phyloP scores from a whole-genome alignment of 2,329 filamentous ascomycete genomes.

The Xylariaceae sp. region DNA sequence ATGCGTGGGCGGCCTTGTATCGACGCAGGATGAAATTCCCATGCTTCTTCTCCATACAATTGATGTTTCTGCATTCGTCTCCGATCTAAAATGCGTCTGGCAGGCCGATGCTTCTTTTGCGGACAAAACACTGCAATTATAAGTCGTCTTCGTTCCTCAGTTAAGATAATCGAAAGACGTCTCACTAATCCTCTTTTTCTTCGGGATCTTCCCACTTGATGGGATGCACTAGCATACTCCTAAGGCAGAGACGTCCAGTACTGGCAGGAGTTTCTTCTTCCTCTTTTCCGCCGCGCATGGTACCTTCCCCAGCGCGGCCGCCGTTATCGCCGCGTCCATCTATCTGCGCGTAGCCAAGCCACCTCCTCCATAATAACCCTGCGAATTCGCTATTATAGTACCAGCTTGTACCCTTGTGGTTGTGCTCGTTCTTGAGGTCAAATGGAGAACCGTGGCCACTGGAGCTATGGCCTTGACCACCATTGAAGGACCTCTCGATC shows the following conservation, averaged over 20 bases:
- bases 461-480: constrained; percentile 63
- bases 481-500: constrained; percentile 76
- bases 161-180: not conserved
- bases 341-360: constrained; percentile 62
- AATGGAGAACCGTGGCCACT: constrained; percentile 66
- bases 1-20: too few relatives aligned
- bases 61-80: too few relatives aligned
- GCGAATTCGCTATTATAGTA: constrained; percentile 82
- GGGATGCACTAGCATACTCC: constrained; percentile 78
- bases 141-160: too few relatives aligned
- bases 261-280: constrained; percentile 45
- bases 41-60: too few relatives aligned
- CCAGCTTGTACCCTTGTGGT: constrained; percentile 79
- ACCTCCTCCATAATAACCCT: constrained; percentile 73
- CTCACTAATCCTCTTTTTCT: constrained; percentile 31
- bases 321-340: constrained; percentile 49
- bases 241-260: constrained; percentile 71
- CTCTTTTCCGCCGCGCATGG: constrained; percentile 48
- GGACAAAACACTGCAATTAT: too few relatives aligned
- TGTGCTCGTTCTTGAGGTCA: constrained; percentile 70
- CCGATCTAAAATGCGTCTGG: too few relatives aligned
- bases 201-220: constrained; percentile 64
- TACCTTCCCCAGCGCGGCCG: constrained; percentile 48
- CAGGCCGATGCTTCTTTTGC: too few relatives aligned
- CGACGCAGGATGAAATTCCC: too few relatives aligned